Evolutionary conservation across 1,139 yeast genomes (phyloP).

Genomic region (Yamadazyma mexicana): DNA sequence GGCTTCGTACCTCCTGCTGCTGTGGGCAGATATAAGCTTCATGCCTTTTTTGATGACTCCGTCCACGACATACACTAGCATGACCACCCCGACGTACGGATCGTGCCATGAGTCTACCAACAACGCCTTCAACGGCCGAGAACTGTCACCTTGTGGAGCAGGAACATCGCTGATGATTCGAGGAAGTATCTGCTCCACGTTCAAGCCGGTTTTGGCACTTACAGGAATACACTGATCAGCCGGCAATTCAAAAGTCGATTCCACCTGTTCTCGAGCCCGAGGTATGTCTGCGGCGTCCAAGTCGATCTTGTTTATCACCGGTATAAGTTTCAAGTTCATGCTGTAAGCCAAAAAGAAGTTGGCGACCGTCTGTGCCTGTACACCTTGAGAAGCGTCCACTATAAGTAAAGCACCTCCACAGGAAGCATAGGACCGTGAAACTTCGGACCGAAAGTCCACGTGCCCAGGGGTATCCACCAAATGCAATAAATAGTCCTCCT

Average conservation of each 20-base stretch:
- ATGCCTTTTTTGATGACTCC: constrained; percentile 76
- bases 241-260: constrained; percentile 76
- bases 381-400: constrained; percentile 95
- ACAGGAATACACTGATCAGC: constrained; percentile 77
- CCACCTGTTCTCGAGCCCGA: constrained; percentile 79
- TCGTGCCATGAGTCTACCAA: constrained; percentile 98
- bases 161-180: constrained; percentile 78
- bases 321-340: constrained; percentile 77
- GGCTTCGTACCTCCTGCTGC: constrained; percentile 74
- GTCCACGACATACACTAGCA: constrained; percentile 81
- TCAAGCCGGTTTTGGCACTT: constrained; percentile 88
- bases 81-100: constrained; percentile 87
- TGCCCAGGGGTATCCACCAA: constrained; percentile 98
- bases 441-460: constrained; percentile 94
- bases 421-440: constrained; percentile 88
- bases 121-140: constrained; percentile 68
- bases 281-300: constrained; percentile 85
- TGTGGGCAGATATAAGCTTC: constrained; percentile 74
- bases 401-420: constrained; percentile 91
- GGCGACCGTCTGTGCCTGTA: constrained; percentile 97
- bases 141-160: constrained; percentile 55
- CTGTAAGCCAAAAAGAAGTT: constrained; percentile 89
- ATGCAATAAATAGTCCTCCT: constrained; percentile 76
- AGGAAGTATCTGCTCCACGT: constrained; percentile 76
- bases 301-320: constrained; percentile 91